phyloP scores from a whole-genome alignment of 495 filamentous ascomycete genomes.

The Aspergillus cavernicola region DNA sequence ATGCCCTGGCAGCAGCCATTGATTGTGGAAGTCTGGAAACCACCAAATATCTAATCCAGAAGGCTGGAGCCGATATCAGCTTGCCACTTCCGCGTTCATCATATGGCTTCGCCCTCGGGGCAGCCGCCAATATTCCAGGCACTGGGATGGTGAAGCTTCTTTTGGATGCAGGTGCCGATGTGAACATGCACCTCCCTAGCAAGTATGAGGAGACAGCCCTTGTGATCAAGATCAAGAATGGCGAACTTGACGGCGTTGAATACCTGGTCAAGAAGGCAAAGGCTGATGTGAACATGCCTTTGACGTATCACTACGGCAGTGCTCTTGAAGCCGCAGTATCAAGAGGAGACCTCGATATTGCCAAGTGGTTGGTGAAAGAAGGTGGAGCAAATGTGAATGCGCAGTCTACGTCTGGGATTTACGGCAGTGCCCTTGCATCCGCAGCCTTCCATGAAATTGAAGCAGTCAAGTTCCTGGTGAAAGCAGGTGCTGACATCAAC shows the following conservation, averaged over 20 bases:
- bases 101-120: too few species aligned
- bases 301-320: background rate
- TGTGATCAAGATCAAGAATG: background rate
- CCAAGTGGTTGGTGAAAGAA: background rate
- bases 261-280: slow-evolving; percentile 24
- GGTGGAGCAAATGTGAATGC: background rate
- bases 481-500: background rate
- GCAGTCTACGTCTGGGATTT: background rate
- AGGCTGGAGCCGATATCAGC: slow-evolving; percentile 25
- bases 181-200: too few species aligned
- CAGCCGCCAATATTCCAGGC: too few species aligned
- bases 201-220: too few species aligned
- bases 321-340: background rate
- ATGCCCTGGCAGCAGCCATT: background rate
- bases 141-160: too few species aligned
- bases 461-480: background rate
- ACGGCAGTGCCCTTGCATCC: background rate
- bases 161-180: too few species aligned
- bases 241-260: slow-evolving; percentile 16
- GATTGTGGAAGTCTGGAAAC: background rate
- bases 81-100: background rate
- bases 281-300: slow-evolving; percentile 21
- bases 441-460: background rate
- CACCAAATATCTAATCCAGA: slow-evolving; percentile 16
- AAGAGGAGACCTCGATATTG: background rate